Percentiles rank a stretch among this genome's conserved stretches.
These are phyloP conservation scores for Malus orientalis DNA, from an alignment of 306 rosid genomes.

Conservation along the genomic window DNA sequence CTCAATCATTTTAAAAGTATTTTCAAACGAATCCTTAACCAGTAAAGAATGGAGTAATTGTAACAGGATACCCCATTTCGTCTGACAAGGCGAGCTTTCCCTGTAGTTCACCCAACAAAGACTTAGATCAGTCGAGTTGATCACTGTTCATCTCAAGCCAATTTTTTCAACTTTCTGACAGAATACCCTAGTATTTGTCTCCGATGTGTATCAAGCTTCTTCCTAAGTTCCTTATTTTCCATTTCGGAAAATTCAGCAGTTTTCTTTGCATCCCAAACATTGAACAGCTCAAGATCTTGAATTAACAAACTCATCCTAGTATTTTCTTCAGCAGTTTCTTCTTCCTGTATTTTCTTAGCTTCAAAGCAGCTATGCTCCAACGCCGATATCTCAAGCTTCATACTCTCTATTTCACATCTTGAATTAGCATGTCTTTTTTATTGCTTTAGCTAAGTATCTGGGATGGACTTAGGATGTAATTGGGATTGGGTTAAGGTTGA, in stretches of 20 bases:
- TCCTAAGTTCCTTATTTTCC: conserved; percentile 53
- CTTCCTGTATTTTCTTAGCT: conserved; percentile 60
- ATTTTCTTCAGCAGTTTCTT: conserved; percentile 57
- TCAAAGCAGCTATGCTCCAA: conserved; percentile 61
- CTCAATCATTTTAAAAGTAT: fast-evolving
- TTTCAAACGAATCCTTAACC: background rate
- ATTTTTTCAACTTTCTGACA: conserved; percentile 47
- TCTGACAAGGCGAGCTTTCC: conserved; percentile 19
- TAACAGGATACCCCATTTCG: conserved; percentile 42
- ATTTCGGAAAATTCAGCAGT: conserved; percentile 26
- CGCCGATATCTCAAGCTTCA: conserved; percentile 72
- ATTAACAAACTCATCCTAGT: conserved; percentile 37
- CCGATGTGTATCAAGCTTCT: conserved; percentile 37
- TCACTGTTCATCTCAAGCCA: conserved; percentile 43
- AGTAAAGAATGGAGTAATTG: background rate
- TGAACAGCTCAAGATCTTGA: conserved; percentile 43
- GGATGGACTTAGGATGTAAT: background rate
- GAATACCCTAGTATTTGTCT: conserved; percentile 34
- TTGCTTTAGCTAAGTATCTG: background rate
- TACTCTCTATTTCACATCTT: conserved; percentile 58
- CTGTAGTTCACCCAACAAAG: conserved; percentile 19
- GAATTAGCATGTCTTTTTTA: no score
- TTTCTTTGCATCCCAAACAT: conserved; percentile 39
- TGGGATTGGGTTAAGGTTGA: background rate
- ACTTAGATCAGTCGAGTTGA: conserved; percentile 11